Evolutionary conservation across 352 stramenopile genomes (phyloP).

Genomic region (Globisporangium lucens): DNA sequence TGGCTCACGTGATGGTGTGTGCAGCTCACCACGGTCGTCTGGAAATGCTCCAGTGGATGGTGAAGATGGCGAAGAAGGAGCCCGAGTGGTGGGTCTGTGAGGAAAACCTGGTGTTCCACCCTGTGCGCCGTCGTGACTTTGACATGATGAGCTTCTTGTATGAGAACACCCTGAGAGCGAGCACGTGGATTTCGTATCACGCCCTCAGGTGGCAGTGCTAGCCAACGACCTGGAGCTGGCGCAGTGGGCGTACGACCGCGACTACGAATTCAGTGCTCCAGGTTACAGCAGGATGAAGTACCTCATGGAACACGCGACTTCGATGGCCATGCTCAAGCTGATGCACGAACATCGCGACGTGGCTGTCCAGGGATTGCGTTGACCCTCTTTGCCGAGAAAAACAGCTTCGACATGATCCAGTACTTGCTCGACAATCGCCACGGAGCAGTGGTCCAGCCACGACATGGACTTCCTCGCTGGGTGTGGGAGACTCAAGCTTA

Average conservation of each 20-base stretch:
- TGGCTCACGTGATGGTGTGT: background rate
- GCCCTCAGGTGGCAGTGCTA: too few species aligned
- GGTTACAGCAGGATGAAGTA: too few species aligned
- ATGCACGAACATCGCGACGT: background rate
- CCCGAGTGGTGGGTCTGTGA: slow-evolving; percentile 1
- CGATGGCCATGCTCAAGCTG: too few species aligned
- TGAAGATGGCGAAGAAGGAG: background rate
- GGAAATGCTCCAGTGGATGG: background rate
- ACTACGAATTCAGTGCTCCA: background rate
- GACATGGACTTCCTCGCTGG: background rate
- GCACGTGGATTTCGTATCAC: too few species aligned
- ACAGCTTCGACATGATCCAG: background rate
- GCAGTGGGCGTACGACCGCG: slow-evolving; percentile 4
- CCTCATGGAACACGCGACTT: too few species aligned
- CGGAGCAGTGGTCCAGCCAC: background rate
- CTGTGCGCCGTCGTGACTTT: background rate
- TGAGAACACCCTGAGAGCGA: background rate
- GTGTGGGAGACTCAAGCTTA: background rate
- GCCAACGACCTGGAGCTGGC: background rate
- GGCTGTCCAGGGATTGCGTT: background rate
- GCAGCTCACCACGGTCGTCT: background rate
- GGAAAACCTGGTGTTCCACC: background rate
- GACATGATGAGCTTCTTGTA: background rate
- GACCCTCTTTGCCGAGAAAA: background rate
- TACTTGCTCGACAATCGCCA: background rate